phyloP scores from a whole-genome alignment of 1,284 basidiomycete species.

The Rhodotorula sp. region DNA sequence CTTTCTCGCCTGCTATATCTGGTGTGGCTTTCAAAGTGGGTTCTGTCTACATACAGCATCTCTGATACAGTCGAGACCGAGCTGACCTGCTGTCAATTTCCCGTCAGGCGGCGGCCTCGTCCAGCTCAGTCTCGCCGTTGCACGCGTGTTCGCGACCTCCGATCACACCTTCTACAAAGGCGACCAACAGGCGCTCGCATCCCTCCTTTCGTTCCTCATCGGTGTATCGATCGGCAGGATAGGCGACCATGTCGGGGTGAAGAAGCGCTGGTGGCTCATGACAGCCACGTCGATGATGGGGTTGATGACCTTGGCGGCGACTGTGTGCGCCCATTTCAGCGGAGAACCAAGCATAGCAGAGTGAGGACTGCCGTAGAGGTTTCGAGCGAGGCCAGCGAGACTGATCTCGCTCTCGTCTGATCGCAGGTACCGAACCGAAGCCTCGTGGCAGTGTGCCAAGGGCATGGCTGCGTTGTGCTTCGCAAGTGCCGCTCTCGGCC shows the following conservation, averaged over 20 bases:
- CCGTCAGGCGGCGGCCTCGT: conserved; percentile 49
- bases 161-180: conserved; percentile 62
- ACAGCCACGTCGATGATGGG: conserved; percentile 69
- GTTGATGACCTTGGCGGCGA: conserved; percentile 67
- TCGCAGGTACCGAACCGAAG: conserved; percentile 17
- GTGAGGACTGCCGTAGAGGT: conserved; percentile 45
- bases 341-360: conserved; percentile 57
- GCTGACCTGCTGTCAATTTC: not conserved
- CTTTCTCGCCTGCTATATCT: conserved; percentile 74
- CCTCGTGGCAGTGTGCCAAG: conserved; percentile 46
- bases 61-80: not conserved
- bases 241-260: conserved; percentile 60
- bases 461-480: conserved; percentile 70
- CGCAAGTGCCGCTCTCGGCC: conserved; percentile 55
- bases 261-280: conserved; percentile 70
- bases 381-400: no score
- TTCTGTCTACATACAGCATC: not conserved
- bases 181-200: conserved; percentile 76
- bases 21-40: conserved; percentile 76
- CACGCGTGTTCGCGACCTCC: conserved; percentile 63
- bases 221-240: conserved; percentile 51
- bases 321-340: conserved; percentile 63
- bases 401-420: no score
- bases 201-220: conserved; percentile 65
- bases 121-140: conserved; percentile 62